These are phyloP conservation scores for Ogataea haglerorum DNA, from an alignment of 805 yeast genomes.

Conservation along the genomic window DNA sequence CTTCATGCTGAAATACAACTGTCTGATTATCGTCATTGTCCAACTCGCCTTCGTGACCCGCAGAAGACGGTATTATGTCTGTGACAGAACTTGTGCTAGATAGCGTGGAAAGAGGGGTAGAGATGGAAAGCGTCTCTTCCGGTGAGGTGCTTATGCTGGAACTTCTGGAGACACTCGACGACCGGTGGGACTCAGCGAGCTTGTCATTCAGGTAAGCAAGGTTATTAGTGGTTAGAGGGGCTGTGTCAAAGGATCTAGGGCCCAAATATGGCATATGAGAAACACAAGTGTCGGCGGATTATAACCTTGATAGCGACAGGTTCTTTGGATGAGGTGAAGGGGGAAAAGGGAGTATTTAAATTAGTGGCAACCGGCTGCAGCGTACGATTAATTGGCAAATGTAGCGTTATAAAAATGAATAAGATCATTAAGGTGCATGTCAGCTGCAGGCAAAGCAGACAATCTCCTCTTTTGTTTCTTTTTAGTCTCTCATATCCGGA, in stretches of 20 bases:
- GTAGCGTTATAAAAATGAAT: slow-evolving; percentile 7
- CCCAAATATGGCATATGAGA: slow-evolving; percentile 34
- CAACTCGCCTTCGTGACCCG: slow-evolving; percentile 3
- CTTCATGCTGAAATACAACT: slow-evolving; percentile 16
- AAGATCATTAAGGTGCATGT: slow-evolving; percentile 5
- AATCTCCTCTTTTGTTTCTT: slow-evolving; percentile 10
- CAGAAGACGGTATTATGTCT: slow-evolving; percentile 9
- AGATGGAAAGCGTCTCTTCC: slow-evolving; percentile 22
- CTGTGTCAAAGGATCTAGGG: slow-evolving; percentile 34
- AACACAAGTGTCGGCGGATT: not conserved
- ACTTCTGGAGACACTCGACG: slow-evolving; percentile 10
- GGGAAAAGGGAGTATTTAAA: slow-evolving; percentile 4
- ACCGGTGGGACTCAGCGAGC: slow-evolving; percentile 14
- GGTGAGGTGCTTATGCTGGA: slow-evolving; percentile 22
- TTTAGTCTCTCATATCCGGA: slow-evolving; percentile 5
- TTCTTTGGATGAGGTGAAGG: not conserved
- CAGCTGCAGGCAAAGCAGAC: slow-evolving; percentile 7
- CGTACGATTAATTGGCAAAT: slow-evolving; percentile 3
- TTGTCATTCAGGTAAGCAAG: slow-evolving; percentile 29
- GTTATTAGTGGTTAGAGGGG: slow-evolving; percentile 33
- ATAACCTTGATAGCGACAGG: not conserved
- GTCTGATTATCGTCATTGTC: slow-evolving; percentile 29
- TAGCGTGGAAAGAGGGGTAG: slow-evolving; percentile 29
- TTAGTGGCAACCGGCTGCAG: slow-evolving; percentile 4
- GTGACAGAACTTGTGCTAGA: slow-evolving; percentile 20